Conservation (phyloP, 768 basidiomycete genomes). For the Kwoniella dejecticola region DNA sequence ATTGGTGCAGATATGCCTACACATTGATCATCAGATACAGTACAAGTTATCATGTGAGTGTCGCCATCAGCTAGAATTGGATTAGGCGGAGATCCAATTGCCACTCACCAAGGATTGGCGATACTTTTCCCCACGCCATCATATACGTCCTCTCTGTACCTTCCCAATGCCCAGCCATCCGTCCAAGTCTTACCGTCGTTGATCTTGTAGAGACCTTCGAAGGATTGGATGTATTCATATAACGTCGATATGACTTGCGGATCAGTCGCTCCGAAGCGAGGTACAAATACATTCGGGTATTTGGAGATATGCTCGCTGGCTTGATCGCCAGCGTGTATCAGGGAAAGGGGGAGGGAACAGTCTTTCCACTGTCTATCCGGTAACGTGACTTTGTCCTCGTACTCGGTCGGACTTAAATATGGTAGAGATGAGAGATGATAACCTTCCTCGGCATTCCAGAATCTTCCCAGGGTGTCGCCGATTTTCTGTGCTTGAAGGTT, state of each 20-base stretch:
- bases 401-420: neutral
- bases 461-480: conserved; percentile 25
- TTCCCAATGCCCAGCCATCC: conserved; percentile 47
- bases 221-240: conserved; percentile 43
- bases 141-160: conserved; percentile 55
- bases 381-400: neutral
- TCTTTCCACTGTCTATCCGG: conserved; percentile 37
- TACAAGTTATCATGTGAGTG: neutral
- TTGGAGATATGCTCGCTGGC: neutral
- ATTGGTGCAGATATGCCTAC: conserved; percentile 48
- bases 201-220: conserved; percentile 51
- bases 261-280: conserved; percentile 3
- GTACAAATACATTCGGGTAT: neutral
- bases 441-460: conserved; percentile 34
- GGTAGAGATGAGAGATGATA: conserved; percentile 10
- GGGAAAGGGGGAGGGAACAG: conserved; percentile 49
- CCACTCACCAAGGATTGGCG: conserved; percentile 55
- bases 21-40: neutral
- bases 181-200: conserved; percentile 39
- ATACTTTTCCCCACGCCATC: conserved; percentile 49
- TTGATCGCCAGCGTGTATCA: conserved; percentile 40
- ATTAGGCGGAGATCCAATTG: no score
- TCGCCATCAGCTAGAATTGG: no score
- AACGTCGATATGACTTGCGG: conserved; percentile 45
- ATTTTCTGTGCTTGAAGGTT: conserved; percentile 21